phyloP scores from a whole-genome alignment of 345 rosid genomes.

The Gossypium herbaceum region DNA sequence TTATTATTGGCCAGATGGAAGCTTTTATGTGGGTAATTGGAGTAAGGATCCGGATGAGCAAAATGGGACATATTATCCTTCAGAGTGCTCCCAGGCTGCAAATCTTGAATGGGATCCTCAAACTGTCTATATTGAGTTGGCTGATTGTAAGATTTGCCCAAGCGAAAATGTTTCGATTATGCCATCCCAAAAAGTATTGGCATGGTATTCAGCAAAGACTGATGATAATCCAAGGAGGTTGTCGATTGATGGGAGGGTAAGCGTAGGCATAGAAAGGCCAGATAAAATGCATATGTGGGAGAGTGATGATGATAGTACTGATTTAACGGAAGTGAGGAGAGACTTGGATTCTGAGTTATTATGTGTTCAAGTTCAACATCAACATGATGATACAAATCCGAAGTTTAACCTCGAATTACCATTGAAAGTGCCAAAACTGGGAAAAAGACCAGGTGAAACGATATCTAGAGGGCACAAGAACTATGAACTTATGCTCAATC shows the following conservation, averaged over 20 bases:
- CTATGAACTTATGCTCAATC: constrained; percentile 93
- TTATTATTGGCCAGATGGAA: constrained; percentile 69
- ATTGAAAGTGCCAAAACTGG: constrained; percentile 53
- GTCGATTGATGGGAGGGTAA: constrained; percentile 81
- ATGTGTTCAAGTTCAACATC: constrained; percentile 26
- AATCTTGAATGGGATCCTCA: constrained; percentile 71
- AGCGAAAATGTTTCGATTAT: constrained; percentile 63
- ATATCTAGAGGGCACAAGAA: constrained; percentile 87
- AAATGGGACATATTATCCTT: constrained; percentile 69
- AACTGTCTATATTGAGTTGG: constrained; percentile 44
- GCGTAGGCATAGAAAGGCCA: constrained; percentile 68
- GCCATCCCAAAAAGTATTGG: constrained; percentile 85
- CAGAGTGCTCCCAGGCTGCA: constrained; percentile 29
- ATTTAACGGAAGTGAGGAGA: constrained; percentile 29
- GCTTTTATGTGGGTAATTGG: constrained; percentile 84
- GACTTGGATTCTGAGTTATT: constrained; percentile 46
- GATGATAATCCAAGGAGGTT: constrained; percentile 53
- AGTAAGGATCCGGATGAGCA: constrained; percentile 70
- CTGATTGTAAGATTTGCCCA: constrained; percentile 38
- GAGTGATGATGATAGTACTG: constrained; percentile 29
- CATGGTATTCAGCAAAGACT: constrained; percentile 68
- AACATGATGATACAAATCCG: constrained; percentile 32
- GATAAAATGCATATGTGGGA: constrained; percentile 77
- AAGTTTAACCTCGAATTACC: constrained; percentile 30
- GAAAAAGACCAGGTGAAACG: constrained; percentile 80